Conservation (phyloP, 768 basidiomycete species). For the Hypsizygus marmoreus region DNA sequence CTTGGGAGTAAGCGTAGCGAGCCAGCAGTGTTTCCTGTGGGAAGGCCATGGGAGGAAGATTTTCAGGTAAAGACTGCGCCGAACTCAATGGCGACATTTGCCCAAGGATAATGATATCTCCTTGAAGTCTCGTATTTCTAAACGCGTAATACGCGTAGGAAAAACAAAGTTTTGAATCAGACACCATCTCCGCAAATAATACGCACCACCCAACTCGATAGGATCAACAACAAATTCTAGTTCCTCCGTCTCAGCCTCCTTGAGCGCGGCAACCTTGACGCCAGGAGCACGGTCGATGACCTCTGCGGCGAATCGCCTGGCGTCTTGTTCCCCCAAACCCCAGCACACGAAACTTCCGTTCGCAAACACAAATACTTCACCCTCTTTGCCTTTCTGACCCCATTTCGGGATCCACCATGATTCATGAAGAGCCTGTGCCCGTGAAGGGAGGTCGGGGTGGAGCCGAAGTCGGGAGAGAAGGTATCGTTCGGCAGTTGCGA, state of each 20-base stretch:
- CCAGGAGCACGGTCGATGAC: slow-evolving; percentile 55
- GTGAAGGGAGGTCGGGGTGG: slow-evolving; percentile 51
- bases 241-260: slow-evolving; percentile 81
- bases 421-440: slow-evolving; percentile 67
- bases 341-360: slow-evolving; percentile 91
- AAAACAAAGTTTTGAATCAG: slow-evolving; percentile 15
- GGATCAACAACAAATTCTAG: slow-evolving; percentile 93
- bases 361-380: slow-evolving; percentile 87
- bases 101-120: slow-evolving; percentile 90
- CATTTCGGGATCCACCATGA: slow-evolving; percentile 80
- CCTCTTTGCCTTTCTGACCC: slow-evolving; percentile 56
- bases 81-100: slow-evolving; percentile 61
- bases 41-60: slow-evolving; percentile 54
- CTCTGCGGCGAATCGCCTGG: slow-evolving; percentile 62
- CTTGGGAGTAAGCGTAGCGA: slow-evolving; percentile 91
- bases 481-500: slow-evolving; percentile 87
- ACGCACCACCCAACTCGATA: slow-evolving; percentile 66
- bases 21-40: slow-evolving; percentile 77
- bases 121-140: slow-evolving; percentile 86
- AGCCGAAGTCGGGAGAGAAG: slow-evolving; percentile 61
- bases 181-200: slow-evolving; percentile 9
- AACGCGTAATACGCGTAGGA: slow-evolving; percentile 5
- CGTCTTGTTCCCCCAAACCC: slow-evolving; percentile 81
- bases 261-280: slow-evolving; percentile 65
- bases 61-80: slow-evolving; percentile 43